Evolutionary conservation across 1,284 basidiomycete genomes (phyloP).

Genomic region (Ganoderma leucocontextum): DNA sequence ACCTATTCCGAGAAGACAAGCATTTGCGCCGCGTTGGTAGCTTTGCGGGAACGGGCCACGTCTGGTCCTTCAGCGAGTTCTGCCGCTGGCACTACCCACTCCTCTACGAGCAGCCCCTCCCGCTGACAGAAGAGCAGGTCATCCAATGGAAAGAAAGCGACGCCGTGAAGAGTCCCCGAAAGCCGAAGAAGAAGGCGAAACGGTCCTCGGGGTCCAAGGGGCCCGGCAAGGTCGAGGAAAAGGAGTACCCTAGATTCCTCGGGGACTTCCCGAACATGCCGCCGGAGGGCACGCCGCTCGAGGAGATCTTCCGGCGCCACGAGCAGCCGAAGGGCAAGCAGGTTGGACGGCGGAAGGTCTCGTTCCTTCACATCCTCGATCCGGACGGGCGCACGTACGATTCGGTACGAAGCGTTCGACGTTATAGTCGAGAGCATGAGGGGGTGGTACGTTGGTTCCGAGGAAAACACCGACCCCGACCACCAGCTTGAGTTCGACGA

Average conservation of each 20-base stretch:
- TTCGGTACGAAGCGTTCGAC: constrained; percentile 14
- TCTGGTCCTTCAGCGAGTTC: constrained; percentile 15
- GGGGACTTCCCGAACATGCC: neutral
- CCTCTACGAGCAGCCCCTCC: neutral
- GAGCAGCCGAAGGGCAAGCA: neutral
- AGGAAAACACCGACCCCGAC: neutral
- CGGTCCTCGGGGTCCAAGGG: neutral
- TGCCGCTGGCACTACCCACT: neutral
- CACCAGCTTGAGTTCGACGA: constrained; percentile 6
- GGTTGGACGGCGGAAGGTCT: too few species aligned
- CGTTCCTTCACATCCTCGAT: constrained; percentile 12
- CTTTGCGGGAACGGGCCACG: constrained; percentile 6
- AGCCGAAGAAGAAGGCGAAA: neutral
- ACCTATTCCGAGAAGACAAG: constrained; percentile 9
- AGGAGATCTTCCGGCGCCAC: neutral
- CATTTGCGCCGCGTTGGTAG: neutral
- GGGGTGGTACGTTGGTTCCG: constrained; percentile 1
- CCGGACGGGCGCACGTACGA: constrained; percentile 10
- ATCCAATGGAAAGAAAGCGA: neutral
- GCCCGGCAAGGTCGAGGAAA: too few species aligned
- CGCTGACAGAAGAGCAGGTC: neutral
- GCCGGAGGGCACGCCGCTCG: neutral
- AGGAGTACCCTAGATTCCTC: neutral
- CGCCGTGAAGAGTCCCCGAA: neutral
- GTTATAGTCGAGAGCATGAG: constrained; percentile 11